Evolutionary conservation across 345 rosid genomes (phyloP).

Genomic region (Dimocarpus longan): DNA sequence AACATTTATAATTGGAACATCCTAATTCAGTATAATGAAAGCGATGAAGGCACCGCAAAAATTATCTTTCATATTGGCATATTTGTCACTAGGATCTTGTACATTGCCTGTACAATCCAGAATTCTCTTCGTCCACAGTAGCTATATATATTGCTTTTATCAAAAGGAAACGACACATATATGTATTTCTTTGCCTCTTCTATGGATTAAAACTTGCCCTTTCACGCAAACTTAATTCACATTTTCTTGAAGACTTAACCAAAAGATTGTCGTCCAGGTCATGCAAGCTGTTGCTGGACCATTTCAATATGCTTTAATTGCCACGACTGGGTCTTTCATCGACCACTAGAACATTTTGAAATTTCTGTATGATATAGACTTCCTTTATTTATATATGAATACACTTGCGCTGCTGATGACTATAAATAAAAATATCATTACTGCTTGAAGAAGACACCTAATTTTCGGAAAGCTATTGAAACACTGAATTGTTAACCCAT

Average conservation of each 20-base stretch:
- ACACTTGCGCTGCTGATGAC: neutral
- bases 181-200: neutral
- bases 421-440: neutral
- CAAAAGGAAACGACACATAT: too few relatives aligned
- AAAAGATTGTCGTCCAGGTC: neutral
- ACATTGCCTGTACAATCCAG: too few relatives aligned
- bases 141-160: neutral
- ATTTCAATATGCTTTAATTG: neutral
- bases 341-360: neutral
- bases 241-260: too few relatives aligned
- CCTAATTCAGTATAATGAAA: too few relatives aligned
- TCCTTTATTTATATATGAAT: neutral
- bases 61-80: too few relatives aligned
- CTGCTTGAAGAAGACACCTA: neutral
- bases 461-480: neutral
- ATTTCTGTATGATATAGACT: too few relatives aligned
- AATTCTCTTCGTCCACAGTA: too few relatives aligned
- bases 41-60: too few relatives aligned
- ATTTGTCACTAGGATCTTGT: too few relatives aligned
- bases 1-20: too few relatives aligned
- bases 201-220: neutral
- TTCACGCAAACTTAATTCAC: neutral
- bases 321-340: neutral
- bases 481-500: too few relatives aligned
- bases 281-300: neutral